phyloP scores from a whole-genome alignment of 805 yeast genomes.

The Saccharomyces paradoxus region DNA sequence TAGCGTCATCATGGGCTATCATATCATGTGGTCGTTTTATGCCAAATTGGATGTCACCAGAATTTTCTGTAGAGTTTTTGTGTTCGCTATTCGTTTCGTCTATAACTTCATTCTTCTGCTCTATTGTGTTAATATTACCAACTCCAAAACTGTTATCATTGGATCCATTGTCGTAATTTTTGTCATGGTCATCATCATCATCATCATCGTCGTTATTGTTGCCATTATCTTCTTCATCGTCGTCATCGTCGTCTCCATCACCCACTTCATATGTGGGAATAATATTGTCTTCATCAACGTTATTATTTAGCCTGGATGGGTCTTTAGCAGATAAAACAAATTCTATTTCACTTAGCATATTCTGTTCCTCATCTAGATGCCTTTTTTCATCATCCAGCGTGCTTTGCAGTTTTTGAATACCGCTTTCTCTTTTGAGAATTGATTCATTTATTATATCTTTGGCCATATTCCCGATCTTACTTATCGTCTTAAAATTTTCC shows the following conservation, averaged over 20 bases:
- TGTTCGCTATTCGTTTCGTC: background rate
- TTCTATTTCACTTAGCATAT: conserved; percentile 21
- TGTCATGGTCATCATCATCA: conserved; percentile 1
- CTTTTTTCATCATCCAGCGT: conserved; percentile 20
- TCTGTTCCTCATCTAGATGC: conserved; percentile 25
- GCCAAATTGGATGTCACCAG: background rate
- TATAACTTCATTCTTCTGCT: background rate
- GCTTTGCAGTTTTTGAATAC: conserved; percentile 20
- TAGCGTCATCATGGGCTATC: background rate
- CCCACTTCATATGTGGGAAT: conserved; percentile 26
- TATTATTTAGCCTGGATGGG: conserved; percentile 9
- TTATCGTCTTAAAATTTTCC: conserved; percentile 26
- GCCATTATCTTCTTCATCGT: conserved; percentile 13
- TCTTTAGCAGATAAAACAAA: conserved; percentile 20
- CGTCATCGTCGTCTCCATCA: conserved; percentile 18
- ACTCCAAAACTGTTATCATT: background rate
- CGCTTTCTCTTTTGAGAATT: conserved; percentile 21
- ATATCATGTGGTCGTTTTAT: background rate
- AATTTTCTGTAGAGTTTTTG: background rate
- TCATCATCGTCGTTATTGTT: conserved; percentile 2
- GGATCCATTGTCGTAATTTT: background rate
- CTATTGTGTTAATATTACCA: background rate
- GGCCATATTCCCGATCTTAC: conserved; percentile 26
- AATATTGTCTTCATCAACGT: conserved; percentile 11
- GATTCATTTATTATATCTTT: conserved; percentile 25